phyloP scores from a whole-genome alignment of 805 yeast genomes.

The Pichia deserticola region DNA sequence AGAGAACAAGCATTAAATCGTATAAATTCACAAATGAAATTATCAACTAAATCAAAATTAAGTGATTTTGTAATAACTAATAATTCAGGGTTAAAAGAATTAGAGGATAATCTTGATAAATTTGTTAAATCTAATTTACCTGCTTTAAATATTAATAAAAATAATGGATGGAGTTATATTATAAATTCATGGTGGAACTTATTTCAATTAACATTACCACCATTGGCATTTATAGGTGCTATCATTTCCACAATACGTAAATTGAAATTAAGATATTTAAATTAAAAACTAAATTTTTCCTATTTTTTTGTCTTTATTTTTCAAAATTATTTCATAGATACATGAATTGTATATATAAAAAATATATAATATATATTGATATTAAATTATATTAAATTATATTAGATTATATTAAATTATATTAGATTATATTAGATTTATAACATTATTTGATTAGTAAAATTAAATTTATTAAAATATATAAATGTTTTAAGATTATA shows the following conservation, averaged over 20 bases:
- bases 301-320: no score
- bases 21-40: constrained; percentile 69
- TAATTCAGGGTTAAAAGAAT: constrained; percentile 35
- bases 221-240: constrained; percentile 5
- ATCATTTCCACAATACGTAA: background rate
- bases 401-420: no score
- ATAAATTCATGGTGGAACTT: constrained; percentile 6
- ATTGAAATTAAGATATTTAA: background rate
- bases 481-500: no score
- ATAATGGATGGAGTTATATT: background rate
- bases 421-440: no score
- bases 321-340: no score
- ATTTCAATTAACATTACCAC: constrained; percentile 4
- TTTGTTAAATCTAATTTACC: constrained; percentile 21
- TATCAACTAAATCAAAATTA: constrained; percentile 43
- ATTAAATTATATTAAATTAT: background rate
- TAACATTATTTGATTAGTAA: background rate
- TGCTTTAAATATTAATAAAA: background rate
- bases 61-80: constrained; percentile 71
- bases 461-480: background rate
- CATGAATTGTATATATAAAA: background rate
- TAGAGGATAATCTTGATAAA: constrained; percentile 37
- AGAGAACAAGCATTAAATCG: constrained; percentile 63
- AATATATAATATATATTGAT: background rate
- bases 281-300: background rate